A percentile compares a stretch with the other conserved stretches of the same genome.
Conservation (phyloP, 805 yeast genomes). For the Sungouiella blattae region DNA sequence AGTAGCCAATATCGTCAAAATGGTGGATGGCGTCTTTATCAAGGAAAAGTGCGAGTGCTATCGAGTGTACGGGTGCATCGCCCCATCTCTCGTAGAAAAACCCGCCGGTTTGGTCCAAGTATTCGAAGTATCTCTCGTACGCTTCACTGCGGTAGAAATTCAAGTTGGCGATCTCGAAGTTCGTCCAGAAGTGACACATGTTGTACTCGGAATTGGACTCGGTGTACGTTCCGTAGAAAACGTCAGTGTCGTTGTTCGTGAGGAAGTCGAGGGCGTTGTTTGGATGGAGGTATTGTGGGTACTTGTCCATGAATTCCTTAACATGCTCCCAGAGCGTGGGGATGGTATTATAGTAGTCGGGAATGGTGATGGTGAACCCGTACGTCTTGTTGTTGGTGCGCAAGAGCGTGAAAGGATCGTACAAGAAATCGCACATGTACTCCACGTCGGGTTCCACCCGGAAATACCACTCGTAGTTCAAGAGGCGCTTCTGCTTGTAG, state of each 20-base stretch:
- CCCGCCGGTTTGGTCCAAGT: constrained; percentile 47
- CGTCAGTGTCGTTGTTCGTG: constrained; percentile 39
- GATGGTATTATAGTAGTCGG: constrained; percentile 51
- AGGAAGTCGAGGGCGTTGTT: constrained; percentile 47
- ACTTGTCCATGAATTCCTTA: constrained; percentile 39
- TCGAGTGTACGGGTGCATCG: constrained; percentile 47
- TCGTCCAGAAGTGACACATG: constrained; percentile 74
- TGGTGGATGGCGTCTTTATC: constrained; percentile 39
- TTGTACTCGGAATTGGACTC: constrained; percentile 43
- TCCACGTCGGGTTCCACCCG: constrained; percentile 60
- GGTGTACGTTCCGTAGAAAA: constrained; percentile 12
- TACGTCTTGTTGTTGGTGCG: constrained; percentile 42
- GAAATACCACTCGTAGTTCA: constrained; percentile 53
- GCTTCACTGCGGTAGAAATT: constrained; percentile 47
- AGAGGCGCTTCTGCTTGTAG: constrained; percentile 43
- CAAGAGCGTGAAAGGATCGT: constrained; percentile 49
- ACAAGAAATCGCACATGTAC: constrained; percentile 54
- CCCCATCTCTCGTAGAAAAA: constrained; percentile 63
- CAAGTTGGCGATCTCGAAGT: constrained; percentile 55
- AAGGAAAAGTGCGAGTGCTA: constrained; percentile 31
- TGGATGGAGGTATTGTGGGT: constrained; percentile 45
- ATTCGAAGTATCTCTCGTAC: constrained; percentile 43
- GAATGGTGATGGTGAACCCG: constrained; percentile 50
- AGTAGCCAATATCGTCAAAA: constrained; percentile 44
- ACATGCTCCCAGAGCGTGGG: constrained; percentile 51